phyloP scores from a whole-genome alignment of 305 asterid species.

The Ajuga reptans region DNA sequence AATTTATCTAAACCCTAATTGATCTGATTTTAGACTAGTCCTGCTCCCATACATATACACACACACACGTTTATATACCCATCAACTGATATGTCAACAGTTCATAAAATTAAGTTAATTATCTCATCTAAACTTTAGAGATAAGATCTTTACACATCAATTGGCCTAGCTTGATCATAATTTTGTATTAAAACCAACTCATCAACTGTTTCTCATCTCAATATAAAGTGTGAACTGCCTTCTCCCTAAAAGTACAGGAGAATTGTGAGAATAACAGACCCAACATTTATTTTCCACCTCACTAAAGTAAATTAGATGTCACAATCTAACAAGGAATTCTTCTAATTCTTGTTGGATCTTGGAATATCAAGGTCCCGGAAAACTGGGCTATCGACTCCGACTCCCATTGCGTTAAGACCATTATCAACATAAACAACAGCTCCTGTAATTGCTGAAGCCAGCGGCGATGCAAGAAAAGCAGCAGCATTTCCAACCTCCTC shows the following conservation, averaged over 20 bases:
- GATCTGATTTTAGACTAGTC: too few species aligned
- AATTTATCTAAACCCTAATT: too few species aligned
- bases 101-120: too few species aligned
- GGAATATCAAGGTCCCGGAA: slow-evolving; percentile 63
- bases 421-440: slow-evolving; percentile 71
- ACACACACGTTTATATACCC: too few species aligned
- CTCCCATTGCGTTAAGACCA: slow-evolving; percentile 86
- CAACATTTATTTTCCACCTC: slow-evolving; percentile 19
- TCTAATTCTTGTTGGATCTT: slow-evolving; percentile 41
- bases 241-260: neutral
- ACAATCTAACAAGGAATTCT: neutral
- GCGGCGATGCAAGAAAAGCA: slow-evolving; percentile 75
- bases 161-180: neutral
- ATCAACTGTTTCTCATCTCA: neutral
- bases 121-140: too few species aligned
- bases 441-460: slow-evolving; percentile 89
- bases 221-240: neutral
- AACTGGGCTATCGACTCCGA: slow-evolving; percentile 76
- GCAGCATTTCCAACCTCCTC: slow-evolving; percentile 90
- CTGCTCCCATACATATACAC: too few species aligned
- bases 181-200: neutral
- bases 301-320: slow-evolving; percentile 7
- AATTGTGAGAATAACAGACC: neutral
- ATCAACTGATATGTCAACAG: too few species aligned
- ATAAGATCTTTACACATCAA: too few species aligned